Evolutionary conservation across 75 land plant genomes (phyloP), one percentile per base, ranked within the genome.

Genomic region (Pinus albicaulis): DNA sequence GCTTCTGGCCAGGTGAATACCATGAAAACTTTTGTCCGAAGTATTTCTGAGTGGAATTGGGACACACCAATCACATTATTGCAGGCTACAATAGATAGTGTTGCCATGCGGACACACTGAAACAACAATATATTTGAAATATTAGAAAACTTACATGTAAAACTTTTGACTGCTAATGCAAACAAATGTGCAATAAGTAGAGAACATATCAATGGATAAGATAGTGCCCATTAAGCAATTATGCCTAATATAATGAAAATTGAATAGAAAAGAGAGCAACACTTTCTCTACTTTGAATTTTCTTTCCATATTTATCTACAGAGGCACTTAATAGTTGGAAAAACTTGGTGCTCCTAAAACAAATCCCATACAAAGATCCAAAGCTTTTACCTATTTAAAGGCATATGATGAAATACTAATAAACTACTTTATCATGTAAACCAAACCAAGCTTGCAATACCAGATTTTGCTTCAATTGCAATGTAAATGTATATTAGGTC

Each of bases 61-160:
- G 94, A 85, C 4, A 92, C 94, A 65, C 88, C 94, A 86, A 88
- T 86, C 36, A 92, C 81, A n/a, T 85, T 80, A 77, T 88, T 87
- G 70, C 81, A 90, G 57, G 86, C 85, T 73, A 88, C 87, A 74
- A 92, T 63, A 52, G 92, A 79, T 55, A 90, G 59, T 25, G 82
- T 88, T 66, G 84, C 94, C 92, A 92, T 84, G 15, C 92, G 80
- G 59, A 92, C 80, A 17, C 58, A 81, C 94, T 92, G 85, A 71
- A 79, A 78, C 22, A 7, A 59, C 14, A 57, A 73, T 31, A 76
- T 65, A 52, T 53, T 76, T 58, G 22, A 75, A 59, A 44, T 7
- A 76, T 26, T 12, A 77, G 15, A 61, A 77, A 76, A 17, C 4
- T 13, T 61, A 0, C 34, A 26, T 23, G 20, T 15, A 36, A 56